Conservation (phyloP, 176 grass and related monocot genomes). For the Phyllostachys edulis region DNA sequence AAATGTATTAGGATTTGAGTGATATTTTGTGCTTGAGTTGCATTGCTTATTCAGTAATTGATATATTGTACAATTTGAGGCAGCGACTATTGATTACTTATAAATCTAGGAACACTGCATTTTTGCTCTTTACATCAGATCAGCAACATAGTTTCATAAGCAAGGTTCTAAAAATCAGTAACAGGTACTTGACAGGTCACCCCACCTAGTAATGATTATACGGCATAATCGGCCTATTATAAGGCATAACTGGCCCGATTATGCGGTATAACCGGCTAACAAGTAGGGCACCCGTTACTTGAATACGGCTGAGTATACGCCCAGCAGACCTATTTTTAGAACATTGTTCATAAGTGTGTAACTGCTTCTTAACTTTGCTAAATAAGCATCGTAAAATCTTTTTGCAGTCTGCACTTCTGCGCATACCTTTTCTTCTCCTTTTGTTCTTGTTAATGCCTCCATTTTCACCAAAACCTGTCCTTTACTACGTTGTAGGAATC, state of each 20-base stretch:
- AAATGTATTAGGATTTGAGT: background rate
- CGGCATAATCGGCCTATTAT: too few species aligned
- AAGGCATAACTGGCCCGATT: too few species aligned
- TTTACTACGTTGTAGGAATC: constrained; percentile 65
- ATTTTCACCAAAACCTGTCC: constrained; percentile 1
- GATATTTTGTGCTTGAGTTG: background rate
- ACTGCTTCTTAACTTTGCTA: constrained; percentile 2
- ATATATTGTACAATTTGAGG: background rate
- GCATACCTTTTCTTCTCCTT: background rate
- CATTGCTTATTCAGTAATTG: constrained; percentile 11
- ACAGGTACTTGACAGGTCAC: too few species aligned
- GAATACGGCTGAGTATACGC: too few species aligned
- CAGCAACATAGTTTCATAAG: background rate
- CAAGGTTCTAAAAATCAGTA: too few species aligned
- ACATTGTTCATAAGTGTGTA: background rate
- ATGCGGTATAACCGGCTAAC: too few species aligned
- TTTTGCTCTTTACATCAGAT: background rate
- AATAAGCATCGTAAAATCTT: background rate
- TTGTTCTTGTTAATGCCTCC: constrained; percentile 3
- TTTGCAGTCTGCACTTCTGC: constrained; percentile 1
- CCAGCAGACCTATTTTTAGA: too few species aligned
- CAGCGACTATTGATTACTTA: background rate
- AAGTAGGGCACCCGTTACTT: too few species aligned
- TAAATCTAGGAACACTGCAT: background rate
- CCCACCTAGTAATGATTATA: too few species aligned